Conservation (phyloP, 768 basidiomycete genomes). For the Lentinus brumalis region DNA sequence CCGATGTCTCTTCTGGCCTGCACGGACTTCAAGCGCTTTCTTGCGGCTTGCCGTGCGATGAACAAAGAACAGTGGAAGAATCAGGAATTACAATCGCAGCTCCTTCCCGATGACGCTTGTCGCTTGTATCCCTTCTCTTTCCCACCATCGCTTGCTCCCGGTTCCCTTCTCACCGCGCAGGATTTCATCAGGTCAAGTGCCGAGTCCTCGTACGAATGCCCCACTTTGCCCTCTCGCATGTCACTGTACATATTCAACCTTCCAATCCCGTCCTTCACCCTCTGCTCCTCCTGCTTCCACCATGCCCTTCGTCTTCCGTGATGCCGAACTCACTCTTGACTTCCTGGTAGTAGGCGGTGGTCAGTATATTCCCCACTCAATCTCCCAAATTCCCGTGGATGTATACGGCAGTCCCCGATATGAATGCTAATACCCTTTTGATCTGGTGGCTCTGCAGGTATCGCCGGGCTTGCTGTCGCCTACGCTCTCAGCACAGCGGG, state of each 20-base stretch:
- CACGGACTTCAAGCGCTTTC: no score
- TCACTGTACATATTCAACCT: neutral
- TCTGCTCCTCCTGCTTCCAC: neutral
- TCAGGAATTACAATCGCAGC: no score
- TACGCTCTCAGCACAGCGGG: conserved; percentile 57
- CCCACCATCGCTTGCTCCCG: no score
- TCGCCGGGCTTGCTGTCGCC: conserved; percentile 59
- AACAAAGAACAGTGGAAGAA: no score
- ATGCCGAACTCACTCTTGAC: conserved; percentile 32
- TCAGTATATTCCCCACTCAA: conserved; percentile 18
- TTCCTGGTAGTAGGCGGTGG: conserved; percentile 54
- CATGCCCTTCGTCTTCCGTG: neutral
- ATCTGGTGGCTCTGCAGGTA: conserved; percentile 31
- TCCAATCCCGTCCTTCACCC: neutral
- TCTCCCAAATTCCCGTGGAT: neutral
- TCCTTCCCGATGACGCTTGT: no score
- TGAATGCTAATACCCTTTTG: neutral
- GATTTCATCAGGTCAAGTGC: no score
- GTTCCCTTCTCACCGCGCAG: no score
- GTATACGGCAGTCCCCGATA: neutral
- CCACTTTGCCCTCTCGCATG: no score
- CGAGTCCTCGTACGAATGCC: no score
- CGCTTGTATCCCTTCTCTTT: no score
- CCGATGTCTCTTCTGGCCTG: no score
- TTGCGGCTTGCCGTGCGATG: no score